Conservation (phyloP, 2,329 filamentous ascomycete species). For the Rhynchosporium graminicola region DNA sequence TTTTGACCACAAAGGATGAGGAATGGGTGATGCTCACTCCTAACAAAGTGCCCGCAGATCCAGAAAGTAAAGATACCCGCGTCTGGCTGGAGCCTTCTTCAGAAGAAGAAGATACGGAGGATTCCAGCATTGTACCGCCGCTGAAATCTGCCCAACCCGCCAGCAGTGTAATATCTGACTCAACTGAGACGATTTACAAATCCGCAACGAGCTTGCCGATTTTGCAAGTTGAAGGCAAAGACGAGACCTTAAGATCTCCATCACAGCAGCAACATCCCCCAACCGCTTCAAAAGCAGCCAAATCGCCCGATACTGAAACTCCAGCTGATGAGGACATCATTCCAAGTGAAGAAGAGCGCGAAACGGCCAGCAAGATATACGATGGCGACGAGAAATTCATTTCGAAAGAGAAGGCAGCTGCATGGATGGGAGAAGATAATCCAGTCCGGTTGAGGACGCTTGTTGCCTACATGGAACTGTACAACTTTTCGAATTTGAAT, state of each 20-base stretch:
- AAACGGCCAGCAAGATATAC: slow-evolving; percentile 80
- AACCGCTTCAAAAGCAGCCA: slow-evolving; percentile 40
- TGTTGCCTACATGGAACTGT: slow-evolving; percentile 86
- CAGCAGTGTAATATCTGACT: slow-evolving; percentile 42
- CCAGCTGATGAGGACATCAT: slow-evolving; percentile 17
- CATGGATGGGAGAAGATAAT: slow-evolving; percentile 76
- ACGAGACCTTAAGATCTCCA: slow-evolving; percentile 36
- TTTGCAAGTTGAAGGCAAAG: slow-evolving; percentile 51
- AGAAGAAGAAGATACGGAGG: slow-evolving; percentile 37
- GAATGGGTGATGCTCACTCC: slow-evolving; percentile 39
- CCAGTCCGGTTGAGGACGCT: slow-evolving; percentile 58
- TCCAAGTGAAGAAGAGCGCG: slow-evolving; percentile 59
- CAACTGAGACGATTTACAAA: slow-evolving; percentile 48
- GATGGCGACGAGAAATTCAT: slow-evolving; percentile 83
- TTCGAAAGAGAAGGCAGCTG: slow-evolving; percentile 75
- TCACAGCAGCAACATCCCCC: slow-evolving; percentile 20
- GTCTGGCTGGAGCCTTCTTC: slow-evolving; percentile 40
- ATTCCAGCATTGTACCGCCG: slow-evolving; percentile 24
- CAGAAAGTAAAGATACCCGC: slow-evolving; percentile 32
- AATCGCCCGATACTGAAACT: slow-evolving; percentile 22
- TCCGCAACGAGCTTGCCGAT: slow-evolving; percentile 51
- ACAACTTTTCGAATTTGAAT: slow-evolving; percentile 80
- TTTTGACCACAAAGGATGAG: slow-evolving; percentile 30
- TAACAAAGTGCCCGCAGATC: slow-evolving; percentile 24
- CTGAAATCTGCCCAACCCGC: slow-evolving; percentile 42